Evolutionary conservation across 129 eudicot species (phyloP), one percentile per base, ranked within the genome.

Genomic region (Tagetes erecta): DNA sequence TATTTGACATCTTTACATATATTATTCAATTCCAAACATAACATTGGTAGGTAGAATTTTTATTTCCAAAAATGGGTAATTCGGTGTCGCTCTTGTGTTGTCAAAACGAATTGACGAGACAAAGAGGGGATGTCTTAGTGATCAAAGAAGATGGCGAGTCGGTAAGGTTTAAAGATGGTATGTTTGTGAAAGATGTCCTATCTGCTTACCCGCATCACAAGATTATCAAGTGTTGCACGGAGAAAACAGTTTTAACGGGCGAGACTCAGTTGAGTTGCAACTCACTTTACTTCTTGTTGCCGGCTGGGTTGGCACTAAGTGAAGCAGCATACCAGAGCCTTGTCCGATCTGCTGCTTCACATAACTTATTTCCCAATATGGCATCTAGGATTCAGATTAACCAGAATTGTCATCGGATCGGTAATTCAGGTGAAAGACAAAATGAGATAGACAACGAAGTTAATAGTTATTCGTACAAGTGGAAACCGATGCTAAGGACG

Each of bases 221-320:
- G 64, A 64, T 73, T 31, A 51, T 68, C 7, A 63, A 45, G 10
- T 83, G 86, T 47, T 67, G 74, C 45, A 74, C 86, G 0, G 38
- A 78, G 30, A 83, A 73, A 67, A 73, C 77, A 0, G 74, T 74
- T 9, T 34, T 83, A 47, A 34, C 69, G 5, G 51, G 10, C 5
- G 75, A 76, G 50, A 9, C 56, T 56, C 86, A 68, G 31, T 34
- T 83, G 53, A 78, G 74, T 44, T 80, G 76, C 72, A 73, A 83
- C 35, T 71, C 68, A 49, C 86, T 83, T 68, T 83, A 83, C 80
- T 78, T 83, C 49, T 73, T 83, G 77, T 74, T 83, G 70, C 86
- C 86, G 6, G 69, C 12, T 56, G 86, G 86, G 34, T 47, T 78
- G 35, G 72, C 73, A 50, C 70, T 78, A 1, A 68, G 74, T 64